Conservation (phyloP, 345 rosid genomes). For the Noccaea caerulescens region DNA sequence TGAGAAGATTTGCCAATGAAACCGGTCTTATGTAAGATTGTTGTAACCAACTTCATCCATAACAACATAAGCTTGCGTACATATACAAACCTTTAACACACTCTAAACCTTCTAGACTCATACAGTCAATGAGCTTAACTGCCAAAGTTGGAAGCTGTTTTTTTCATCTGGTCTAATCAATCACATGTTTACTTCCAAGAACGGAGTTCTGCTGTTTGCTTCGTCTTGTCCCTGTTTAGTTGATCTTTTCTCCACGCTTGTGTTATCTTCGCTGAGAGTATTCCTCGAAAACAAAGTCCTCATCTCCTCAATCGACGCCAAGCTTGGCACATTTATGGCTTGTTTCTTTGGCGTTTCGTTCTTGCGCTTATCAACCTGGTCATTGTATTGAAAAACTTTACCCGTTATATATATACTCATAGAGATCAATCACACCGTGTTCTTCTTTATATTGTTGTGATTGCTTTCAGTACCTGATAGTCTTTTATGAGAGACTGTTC, state of each 20-base stretch:
- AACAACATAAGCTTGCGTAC: constrained; percentile 18
- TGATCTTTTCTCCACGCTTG: constrained; percentile 37
- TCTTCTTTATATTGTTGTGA: constrained; percentile 13
- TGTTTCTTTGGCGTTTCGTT: constrained; percentile 59
- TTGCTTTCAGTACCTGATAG: constrained; percentile 61
- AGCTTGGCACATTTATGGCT: constrained; percentile 62
- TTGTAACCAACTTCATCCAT: constrained; percentile 20
- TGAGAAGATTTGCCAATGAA: constrained; percentile 9
- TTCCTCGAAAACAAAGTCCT: constrained; percentile 41
- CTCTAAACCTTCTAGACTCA: constrained; percentile 22
- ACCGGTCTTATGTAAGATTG: constrained; percentile 3
- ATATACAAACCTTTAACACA: constrained; percentile 10
- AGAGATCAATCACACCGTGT: neutral
- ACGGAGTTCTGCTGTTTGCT: constrained; percentile 67
- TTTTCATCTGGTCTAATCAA: neutral
- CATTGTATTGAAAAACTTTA: neutral
- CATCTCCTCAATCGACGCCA: constrained; percentile 74
- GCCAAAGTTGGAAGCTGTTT: neutral
- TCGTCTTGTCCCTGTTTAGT: constrained; percentile 50
- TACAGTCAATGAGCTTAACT: constrained; percentile 30
- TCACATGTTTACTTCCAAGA: constrained; percentile 61
- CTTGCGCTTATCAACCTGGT: constrained; percentile 64
- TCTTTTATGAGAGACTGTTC: constrained; percentile 72
- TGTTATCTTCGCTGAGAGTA: constrained; percentile 35
- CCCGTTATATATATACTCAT: constrained; percentile 2